Conservation (phyloP, 2,329 filamentous ascomycete genomes). For the Cladobotryum protrusum region DNA sequence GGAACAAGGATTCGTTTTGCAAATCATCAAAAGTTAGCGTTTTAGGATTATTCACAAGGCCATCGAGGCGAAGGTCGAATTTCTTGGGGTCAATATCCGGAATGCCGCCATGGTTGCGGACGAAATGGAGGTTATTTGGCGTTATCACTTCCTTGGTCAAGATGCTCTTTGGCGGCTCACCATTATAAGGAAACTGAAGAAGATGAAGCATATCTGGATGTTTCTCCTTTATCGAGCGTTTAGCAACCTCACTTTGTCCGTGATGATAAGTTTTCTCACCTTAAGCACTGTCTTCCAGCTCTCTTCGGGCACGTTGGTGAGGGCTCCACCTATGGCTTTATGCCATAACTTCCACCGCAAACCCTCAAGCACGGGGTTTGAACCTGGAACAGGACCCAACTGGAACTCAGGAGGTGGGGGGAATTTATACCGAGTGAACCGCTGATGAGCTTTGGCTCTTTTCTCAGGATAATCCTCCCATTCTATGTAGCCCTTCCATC, state of each 20-base stretch:
- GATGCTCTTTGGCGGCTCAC: conserved; percentile 54
- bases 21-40: conserved; percentile 53
- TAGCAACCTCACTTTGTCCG: background rate
- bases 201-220: conserved; percentile 55
- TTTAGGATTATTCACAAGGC: conserved; percentile 53
- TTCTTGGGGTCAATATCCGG: conserved; percentile 55
- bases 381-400: conserved; percentile 46
- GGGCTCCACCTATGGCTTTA: conserved; percentile 35
- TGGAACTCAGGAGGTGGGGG: conserved; percentile 48
- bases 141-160: conserved; percentile 52
- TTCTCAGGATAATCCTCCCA: conserved; percentile 67
- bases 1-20: conserved; percentile 53
- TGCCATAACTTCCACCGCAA: conserved; percentile 55
- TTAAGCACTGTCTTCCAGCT: conserved; percentile 48
- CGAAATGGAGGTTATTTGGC: conserved; percentile 52
- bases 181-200: conserved; percentile 58
- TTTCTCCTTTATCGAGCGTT: conserved; percentile 39
- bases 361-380: conserved; percentile 52
- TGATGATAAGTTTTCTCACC: background rate
- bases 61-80: conserved; percentile 50
- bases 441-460: conserved; percentile 51
- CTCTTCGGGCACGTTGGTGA: conserved; percentile 46
- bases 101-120: conserved; percentile 67
- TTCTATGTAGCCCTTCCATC: conserved; percentile 38
- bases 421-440: conserved; percentile 28